Percentiles rank a stretch among this genome's conserved stretches.
phyloP scores from a whole-genome alignment of 106 monocot genomes.

The Vanilla planifolia region DNA sequence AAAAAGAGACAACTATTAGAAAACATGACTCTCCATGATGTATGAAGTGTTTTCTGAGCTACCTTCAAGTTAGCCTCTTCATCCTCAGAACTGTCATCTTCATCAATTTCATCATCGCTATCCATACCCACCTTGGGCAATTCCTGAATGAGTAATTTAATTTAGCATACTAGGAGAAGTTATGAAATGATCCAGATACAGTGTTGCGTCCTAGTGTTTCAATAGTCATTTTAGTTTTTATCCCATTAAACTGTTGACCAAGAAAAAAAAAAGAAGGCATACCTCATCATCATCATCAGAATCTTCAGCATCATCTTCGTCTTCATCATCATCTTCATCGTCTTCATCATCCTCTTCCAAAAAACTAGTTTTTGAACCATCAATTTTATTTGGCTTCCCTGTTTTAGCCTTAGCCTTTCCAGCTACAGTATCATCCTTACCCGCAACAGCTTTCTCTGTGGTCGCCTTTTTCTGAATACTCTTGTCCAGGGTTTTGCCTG shows the following conservation, averaged over 20 bases:
- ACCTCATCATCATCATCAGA: constrained; percentile 22
- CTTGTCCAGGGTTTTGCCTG: no score
- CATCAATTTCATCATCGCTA: constrained; percentile 37
- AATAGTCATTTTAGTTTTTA: no score
- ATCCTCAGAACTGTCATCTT: constrained; percentile 44
- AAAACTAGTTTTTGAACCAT: constrained; percentile 8
- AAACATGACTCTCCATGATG: not conserved
- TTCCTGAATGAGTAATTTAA: constrained; percentile 18
- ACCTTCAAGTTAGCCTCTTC: constrained; percentile 40
- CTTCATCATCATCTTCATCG: constrained; percentile 13
- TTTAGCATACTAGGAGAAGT: not conserved
- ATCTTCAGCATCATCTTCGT: constrained; percentile 9
- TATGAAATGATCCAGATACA: not conserved
- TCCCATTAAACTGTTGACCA: not conserved
- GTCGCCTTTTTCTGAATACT: no score
- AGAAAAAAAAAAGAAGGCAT: not conserved
- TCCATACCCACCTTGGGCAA: constrained; percentile 27
- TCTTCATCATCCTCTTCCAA: constrained; percentile 31
- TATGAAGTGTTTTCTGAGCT: constrained; percentile 5
- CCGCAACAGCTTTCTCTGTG: no score
- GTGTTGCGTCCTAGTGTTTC: no score
- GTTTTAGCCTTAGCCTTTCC: no score
- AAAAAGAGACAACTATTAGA: not conserved
- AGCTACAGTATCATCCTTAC: no score
- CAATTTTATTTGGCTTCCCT: no score